Evolutionary conservation across 163 green algal genomes (phyloP), one percentile per base, ranked within the genome.

Genomic region (Scenedesmus sp.): DNA sequence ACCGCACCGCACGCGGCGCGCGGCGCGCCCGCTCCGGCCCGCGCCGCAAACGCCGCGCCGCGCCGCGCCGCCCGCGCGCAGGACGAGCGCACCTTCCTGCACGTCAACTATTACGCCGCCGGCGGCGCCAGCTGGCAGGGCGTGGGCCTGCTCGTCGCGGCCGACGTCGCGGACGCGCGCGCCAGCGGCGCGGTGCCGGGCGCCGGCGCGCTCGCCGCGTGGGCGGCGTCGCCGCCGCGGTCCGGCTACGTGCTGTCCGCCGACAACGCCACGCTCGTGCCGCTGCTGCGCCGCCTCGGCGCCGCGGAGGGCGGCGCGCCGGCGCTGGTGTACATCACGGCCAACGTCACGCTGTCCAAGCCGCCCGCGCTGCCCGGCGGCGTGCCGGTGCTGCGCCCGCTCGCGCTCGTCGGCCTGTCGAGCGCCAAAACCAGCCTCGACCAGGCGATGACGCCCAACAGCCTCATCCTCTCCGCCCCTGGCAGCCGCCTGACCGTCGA

Each of bases 81-180:
- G 74, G 74, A 81, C 39, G 31, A 20, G 5, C 18, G 22, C 18
- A 69, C 33, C 17, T 81, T 81, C 39, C 63, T 81, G 34, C 74
- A 81, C 18, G 51, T 81, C 50, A 74, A 74, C 50, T 81, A 48
- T 17, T 69, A 26, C 45, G 60, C 24, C 20, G 51, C 9, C 28
- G 18, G 15, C 28, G 24, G 20, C 2, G 63, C 36, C 14, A 75
- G 24, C 63, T 81, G 74, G 74, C 51, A 75, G 50, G 75, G 62
- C 26, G 63, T 75, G 1, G 63, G 74, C 18, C 63, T 81, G 48
- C 74, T 81, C 33, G 14, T 75, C 11, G 74, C 74, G 24, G 10
- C 7, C 34, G 60, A 36, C 50, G 26, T 75, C 17, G 48, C 74
- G n/a, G 74, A 75, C 18, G 63, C 63, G 6, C 50, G 63, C 9